A percentile compares a stretch with the other conserved stretches of the same genome.
These are phyloP conservation scores for Elsinoe perseae DNA, from an alignment of 2,329 filamentous ascomycete species.

Conservation along the genomic window DNA sequence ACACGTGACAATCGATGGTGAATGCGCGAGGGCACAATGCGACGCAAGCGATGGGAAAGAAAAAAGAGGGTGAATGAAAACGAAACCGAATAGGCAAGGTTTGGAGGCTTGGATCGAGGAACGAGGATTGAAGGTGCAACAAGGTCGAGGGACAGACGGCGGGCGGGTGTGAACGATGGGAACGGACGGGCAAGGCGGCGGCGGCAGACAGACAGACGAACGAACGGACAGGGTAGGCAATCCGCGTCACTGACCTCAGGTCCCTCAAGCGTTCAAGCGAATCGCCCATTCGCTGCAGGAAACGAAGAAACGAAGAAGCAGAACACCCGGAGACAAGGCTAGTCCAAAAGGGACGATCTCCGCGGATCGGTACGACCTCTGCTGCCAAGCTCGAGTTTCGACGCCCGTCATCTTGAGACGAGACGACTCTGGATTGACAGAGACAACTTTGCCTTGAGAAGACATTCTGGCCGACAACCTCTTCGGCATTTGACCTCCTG, in stretches of 20 bases:
- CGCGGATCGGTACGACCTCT: not conserved
- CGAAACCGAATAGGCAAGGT: not conserved
- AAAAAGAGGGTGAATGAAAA: conserved; percentile 1
- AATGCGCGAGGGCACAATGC: not conserved
- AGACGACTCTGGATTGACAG: not conserved
- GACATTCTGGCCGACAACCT: not conserved
- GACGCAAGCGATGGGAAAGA: not conserved
- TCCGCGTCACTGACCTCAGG: not conserved
- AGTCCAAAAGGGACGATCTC: not conserved
- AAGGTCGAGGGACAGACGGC: not conserved
- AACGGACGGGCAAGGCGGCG: not conserved
- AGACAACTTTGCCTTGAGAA: not conserved
- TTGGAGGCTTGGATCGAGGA: conserved; percentile 1
- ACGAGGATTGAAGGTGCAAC: not conserved
- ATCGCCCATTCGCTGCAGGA: not conserved
- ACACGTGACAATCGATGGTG: conserved; percentile 4
- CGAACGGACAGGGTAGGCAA: no score
- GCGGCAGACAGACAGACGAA: no score
- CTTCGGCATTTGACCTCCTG: not conserved
- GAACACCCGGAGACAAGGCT: not conserved
- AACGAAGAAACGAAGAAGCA: not conserved
- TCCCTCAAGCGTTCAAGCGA: no score
- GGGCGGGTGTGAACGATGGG: not conserved
- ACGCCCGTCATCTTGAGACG: not conserved
- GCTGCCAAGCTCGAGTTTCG: not conserved